phyloP scores from a whole-genome alignment of 495 filamentous ascomycete genomes.

The Cercophora sp. region DNA sequence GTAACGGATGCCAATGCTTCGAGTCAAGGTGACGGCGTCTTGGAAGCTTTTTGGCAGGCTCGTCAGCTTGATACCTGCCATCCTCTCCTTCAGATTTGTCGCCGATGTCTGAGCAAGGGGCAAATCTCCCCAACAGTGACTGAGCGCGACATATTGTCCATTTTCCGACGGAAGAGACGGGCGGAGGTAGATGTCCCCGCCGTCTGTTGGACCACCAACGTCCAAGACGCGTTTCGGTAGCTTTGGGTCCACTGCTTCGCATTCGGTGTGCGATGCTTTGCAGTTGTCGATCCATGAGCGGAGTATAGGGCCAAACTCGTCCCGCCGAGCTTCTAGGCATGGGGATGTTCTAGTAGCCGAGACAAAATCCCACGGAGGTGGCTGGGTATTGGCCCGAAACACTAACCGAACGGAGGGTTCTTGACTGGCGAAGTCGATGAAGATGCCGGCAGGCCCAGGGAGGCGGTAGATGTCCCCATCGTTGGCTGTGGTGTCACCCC shows the following conservation, averaged over 20 bases:
- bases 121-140: neutral
- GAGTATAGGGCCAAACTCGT: too few species aligned
- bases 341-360: neutral
- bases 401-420: neutral
- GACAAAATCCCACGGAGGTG: neutral
- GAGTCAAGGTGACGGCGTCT: slow-evolving; percentile 2
- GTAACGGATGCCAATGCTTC: slow-evolving; percentile 13
- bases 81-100: neutral
- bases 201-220: too few species aligned
- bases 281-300: too few species aligned
- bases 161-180: too few species aligned
- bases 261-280: too few species aligned
- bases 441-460: neutral
- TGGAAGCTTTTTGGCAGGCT: neutral
- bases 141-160: neutral
- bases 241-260: too few species aligned
- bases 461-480: neutral
- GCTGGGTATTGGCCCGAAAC: neutral
- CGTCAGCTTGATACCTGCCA: neutral
- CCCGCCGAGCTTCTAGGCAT: neutral
- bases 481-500: too few species aligned
- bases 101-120: neutral
- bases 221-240: too few species aligned
- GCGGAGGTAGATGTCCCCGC: too few species aligned
- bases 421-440: neutral